Evolutionary conservation across 2,329 filamentous ascomycete genomes (phyloP).

Genomic region (Zarea fungicola): DNA sequence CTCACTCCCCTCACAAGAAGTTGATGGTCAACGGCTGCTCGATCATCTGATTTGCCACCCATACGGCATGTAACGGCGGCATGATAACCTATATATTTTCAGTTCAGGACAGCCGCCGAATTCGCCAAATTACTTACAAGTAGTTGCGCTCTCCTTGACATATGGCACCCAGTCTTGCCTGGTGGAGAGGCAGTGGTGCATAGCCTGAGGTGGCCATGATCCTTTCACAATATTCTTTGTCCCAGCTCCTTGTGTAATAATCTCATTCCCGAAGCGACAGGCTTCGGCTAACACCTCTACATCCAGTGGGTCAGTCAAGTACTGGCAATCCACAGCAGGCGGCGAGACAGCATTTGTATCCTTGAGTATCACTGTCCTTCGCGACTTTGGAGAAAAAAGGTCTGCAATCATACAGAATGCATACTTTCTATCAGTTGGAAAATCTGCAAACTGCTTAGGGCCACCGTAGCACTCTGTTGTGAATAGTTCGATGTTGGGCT

Average conservation of each 20-base stretch:
- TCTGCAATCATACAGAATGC: conserved; percentile 55
- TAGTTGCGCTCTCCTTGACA: conserved; percentile 55
- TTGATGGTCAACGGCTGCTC: conserved; percentile 47
- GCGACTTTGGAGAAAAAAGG: conserved; percentile 52
- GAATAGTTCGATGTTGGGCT: conserved; percentile 60
- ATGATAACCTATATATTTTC: conserved; percentile 43
- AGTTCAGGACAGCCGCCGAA: not conserved
- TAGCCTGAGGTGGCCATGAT: conserved; percentile 49
- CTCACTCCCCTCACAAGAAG: conserved; percentile 48
- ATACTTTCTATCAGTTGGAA: conserved; percentile 47
- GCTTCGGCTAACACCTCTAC: conserved; percentile 54
- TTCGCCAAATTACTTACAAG: conserved; percentile 37
- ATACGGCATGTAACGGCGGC: conserved; percentile 53
- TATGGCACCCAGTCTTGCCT: conserved; percentile 54
- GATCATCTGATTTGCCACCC: conserved; percentile 42
- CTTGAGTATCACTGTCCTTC: conserved; percentile 48
- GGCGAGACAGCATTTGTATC: conserved; percentile 42
- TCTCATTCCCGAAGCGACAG: conserved; percentile 54
- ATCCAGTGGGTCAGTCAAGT: conserved; percentile 53
- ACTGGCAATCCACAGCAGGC: conserved; percentile 55
- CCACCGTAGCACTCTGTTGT: conserved; percentile 58
- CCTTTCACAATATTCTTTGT: conserved; percentile 56
- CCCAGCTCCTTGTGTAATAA: conserved; percentile 50
- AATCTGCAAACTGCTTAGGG: conserved; percentile 51
- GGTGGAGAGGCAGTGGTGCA: conserved; percentile 47